Percentiles rank a stretch among this genome's conserved stretches.
These are phyloP conservation scores for Paraphoma chrysanthemicola DNA, from an alignment of 2,329 filamentous ascomycete species.

Conservation along the genomic window DNA sequence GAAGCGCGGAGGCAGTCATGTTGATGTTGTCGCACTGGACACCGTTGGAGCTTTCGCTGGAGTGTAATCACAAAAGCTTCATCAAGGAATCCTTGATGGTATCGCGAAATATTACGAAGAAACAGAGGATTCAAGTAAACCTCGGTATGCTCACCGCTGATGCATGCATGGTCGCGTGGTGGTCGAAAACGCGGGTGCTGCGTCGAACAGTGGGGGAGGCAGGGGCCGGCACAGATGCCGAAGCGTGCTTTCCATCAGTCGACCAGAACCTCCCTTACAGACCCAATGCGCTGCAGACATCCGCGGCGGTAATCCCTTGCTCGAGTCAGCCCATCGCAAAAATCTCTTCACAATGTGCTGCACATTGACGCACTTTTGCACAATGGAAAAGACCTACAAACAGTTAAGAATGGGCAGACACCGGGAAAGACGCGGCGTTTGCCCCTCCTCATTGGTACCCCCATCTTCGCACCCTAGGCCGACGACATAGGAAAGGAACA, in stretches of 20 bases:
- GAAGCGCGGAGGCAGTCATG: constrained; percentile 21
- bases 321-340: constrained; percentile 34
- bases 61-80: neutral
- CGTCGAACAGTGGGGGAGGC: constrained; percentile 34
- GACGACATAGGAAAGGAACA: constrained; percentile 5
- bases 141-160: neutral
- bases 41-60: neutral
- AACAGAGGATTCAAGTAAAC: neutral
- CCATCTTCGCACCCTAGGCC: constrained; percentile 38
- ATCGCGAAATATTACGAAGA: neutral
- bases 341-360: constrained; percentile 15
- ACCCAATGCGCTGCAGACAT: constrained; percentile 5
- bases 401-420: constrained; percentile 36
- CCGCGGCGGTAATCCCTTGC: constrained; percentile 19
- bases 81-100: neutral
- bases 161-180: neutral
- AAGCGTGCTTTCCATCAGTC: constrained; percentile 19
- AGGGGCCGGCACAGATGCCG: constrained; percentile 13
- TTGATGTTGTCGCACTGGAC: constrained; percentile 3
- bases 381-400: constrained; percentile 11
- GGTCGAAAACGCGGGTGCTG: neutral
- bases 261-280: constrained; percentile 17
- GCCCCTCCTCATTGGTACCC: constrained; percentile 27
- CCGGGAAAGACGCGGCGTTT: constrained; percentile 24
- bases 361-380: neutral